Evolutionary conservation across 352 stramenopile species (phyloP), one percentile per base, ranked within the genome.

Genomic region (Lagenidium sp.): DNA sequence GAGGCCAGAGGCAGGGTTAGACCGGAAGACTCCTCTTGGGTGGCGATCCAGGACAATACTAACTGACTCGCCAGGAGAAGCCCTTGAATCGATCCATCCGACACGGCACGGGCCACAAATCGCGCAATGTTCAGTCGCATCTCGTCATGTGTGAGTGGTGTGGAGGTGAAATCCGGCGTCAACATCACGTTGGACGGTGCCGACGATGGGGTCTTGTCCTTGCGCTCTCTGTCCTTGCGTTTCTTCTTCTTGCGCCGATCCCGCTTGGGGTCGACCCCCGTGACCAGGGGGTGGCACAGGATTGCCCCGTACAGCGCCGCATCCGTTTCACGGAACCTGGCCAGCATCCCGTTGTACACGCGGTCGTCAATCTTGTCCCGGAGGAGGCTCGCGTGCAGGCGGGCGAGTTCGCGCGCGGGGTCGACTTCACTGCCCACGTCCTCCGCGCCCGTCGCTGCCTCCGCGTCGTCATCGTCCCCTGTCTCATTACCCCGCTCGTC

Each of bases 181-280:
- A 90, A 63, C 81, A 94, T 91, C 5, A 65, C 37, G 20, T 53
- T 68, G 10, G 53, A 41, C 16, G 61, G 48, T 11, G 56, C 49
- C 10, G 47, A 50, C 28, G 65, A 60, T 22, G 60, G 44, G 22
- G 53, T 54, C 30, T 84, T 87, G 12, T 88, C 73, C 49, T 87
- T 89, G 22, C 55, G 67, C n/a, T 87, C 71, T 22, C 78, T 54
- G 16, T 90, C 82, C 56, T 92, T 89, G 16, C 79, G 63, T 45
- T 83, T 87, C 60, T 90, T 91, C 42, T 89, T 87, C 53, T 87
- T 85, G 26, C 79, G 71, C 50, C 87, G 85, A 47, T 93, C 77
- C 34, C 78, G 84, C 53, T 77, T 86, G 3, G 68, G 63, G 23
- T 89, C 81, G 34, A 82, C 60, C 4, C 80, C 83, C 13, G 79